Base-by-base conservation (phyloP, 2,329 filamentous ascomycete genomes). In the Aspergillus flavus region DNA sequence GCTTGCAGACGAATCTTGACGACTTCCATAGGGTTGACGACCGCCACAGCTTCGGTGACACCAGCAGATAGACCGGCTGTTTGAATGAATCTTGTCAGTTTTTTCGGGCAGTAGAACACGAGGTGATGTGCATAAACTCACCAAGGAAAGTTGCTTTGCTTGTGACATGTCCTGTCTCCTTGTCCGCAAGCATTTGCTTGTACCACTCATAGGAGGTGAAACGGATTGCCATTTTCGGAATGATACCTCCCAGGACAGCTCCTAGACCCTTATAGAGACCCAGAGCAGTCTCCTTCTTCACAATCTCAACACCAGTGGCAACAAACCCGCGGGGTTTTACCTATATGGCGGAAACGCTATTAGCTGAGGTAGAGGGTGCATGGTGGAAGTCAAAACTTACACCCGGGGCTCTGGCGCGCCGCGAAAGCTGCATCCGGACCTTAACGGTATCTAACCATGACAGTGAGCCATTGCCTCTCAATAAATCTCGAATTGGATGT, bases 21-120 rank as follows among this genome's bases (percentile, higher is more conserved):
- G 66, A 99, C 95, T 83, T 99, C 95, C 95, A 99, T 99, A 6
- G 95, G 95, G 34, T 94, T 97, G 61, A 99, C 95, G 58, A 99
- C 92, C 56, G 92, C 90, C 52, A 99, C 94, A 68, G 95, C 95
- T 85, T 99, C 95, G 23, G 95, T 98, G 21, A 99, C 89, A 80
- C 95, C 95, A 30, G 95, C 95, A 28, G 91, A 87, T 53, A 99
- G 89, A 75, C 95, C 95, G 71, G 95, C 92, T 89, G 21, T 50
- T 55, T 32, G 11, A 23, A 67, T 28, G 28, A n/a, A n/a, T 19
- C 9, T 32, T 46, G 57, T 69, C 59, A 66, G 64, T 26, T 34
- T 52, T 52, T 16, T 0, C 26, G 4, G 11, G 14, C 21, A 3
- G 12, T 11, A 48, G 23, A 16, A 52, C 19, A 45, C 30, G n/a